phyloP scores from a whole-genome alignment of 2,329 filamentous ascomycete species.

The Microsporum canis region DNA sequence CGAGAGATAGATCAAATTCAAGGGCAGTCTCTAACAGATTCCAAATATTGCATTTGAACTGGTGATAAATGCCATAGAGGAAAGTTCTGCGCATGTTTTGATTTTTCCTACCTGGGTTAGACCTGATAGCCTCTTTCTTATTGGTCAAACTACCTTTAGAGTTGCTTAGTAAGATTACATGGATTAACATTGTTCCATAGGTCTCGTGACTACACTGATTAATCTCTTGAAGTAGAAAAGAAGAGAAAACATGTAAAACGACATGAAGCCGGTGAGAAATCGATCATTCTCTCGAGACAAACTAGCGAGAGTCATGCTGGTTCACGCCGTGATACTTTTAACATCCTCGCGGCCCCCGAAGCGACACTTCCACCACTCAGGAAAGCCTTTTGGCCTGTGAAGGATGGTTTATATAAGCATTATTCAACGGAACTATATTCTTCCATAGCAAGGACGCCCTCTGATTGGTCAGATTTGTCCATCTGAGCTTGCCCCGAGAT shows the following conservation, averaged over 20 bases:
- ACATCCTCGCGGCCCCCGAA: not conserved
- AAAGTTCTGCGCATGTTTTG: slow-evolving; percentile 5
- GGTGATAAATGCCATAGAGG: too few relatives aligned
- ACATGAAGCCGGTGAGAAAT: too few relatives aligned
- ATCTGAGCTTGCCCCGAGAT: not conserved
- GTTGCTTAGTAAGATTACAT: not conserved
- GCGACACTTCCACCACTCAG: not conserved
- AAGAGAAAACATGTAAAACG: too few relatives aligned
- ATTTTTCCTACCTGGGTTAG: slow-evolving; percentile 8
- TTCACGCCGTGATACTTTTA: not conserved
- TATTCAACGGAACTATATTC: not conserved
- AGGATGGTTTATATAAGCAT: not conserved
- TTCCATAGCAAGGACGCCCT: not conserved
- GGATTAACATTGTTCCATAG: not conserved
- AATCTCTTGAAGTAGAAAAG: not conserved
- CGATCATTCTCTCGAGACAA: too few relatives aligned
- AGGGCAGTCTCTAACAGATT: too few relatives aligned
- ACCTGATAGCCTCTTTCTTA: not conserved
- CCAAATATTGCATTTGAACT: too few relatives aligned
- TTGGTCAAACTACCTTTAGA: not conserved
- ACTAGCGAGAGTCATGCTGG: not conserved
- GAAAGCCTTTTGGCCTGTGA: not conserved
- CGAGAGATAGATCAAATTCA: too few relatives aligned
- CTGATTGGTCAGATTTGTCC: not conserved
- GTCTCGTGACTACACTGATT: not conserved